Evolutionary conservation across 495 filamentous ascomycete species (phyloP).

Genomic region (Evansstolkia leycettana): DNA sequence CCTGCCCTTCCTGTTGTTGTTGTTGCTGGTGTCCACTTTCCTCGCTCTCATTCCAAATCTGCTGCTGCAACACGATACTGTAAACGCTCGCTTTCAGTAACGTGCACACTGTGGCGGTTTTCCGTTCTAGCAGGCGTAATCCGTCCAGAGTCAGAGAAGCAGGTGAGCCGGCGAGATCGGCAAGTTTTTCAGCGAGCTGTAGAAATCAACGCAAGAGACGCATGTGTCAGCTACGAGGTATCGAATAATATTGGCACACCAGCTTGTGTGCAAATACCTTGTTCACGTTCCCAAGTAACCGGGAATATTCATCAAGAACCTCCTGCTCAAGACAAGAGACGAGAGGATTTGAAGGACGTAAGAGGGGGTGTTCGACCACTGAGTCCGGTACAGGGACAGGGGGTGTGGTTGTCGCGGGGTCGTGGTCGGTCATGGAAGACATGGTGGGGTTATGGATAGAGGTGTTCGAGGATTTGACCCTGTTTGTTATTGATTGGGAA

Average conservation of each 20-base stretch:
- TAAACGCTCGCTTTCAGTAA: constrained; percentile 96
- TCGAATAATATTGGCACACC: not conserved
- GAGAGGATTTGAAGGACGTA: constrained; percentile 23
- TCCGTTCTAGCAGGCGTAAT: constrained; percentile 79
- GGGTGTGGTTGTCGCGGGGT: constrained; percentile 12
- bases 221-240: too few species aligned
- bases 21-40: constrained; percentile 24
- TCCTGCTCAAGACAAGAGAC: constrained; percentile 78
- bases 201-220: not conserved
- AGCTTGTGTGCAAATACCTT: constrained; percentile 39
- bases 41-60: constrained; percentile 59
- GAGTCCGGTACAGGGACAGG: constrained; percentile 7
- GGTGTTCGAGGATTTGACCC: too few species aligned
- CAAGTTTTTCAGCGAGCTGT: constrained; percentile 31
- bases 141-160: constrained; percentile 45
- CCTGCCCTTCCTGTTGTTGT: constrained; percentile 14
- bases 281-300: constrained; percentile 82
- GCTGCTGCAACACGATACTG: constrained; percentile 93
- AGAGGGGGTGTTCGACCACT: constrained; percentile 25
- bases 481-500: too few species aligned
- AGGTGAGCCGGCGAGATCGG: constrained; percentile 20
- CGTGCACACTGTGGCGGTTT: constrained; percentile 89
- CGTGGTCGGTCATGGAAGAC: constrained; percentile 3
- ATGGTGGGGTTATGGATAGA: too few species aligned
- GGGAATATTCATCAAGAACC: constrained; percentile 84